Percentiles rank a stretch among this genome's conserved stretches.
phyloP scores from a whole-genome alignment of 768 basidiomycete genomes.

The Dioszegia aurantiaca region DNA sequence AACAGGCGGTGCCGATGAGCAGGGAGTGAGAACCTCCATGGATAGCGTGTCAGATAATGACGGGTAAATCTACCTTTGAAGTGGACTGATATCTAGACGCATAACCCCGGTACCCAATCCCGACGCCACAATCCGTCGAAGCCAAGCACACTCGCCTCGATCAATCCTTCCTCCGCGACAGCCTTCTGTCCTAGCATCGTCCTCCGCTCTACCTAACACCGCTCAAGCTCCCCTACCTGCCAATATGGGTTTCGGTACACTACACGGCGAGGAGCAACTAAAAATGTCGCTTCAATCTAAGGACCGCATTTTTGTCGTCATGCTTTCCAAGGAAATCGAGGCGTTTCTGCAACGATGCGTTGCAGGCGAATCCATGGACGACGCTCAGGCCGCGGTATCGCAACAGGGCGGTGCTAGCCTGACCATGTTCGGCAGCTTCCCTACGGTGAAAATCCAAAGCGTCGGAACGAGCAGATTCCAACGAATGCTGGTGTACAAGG shows the following conservation, averaged over 20 bases:
- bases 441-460: conserved; percentile 19
- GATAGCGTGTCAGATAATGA: conserved; percentile 12
- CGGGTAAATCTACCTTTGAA: not conserved
- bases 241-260: conserved; percentile 30
- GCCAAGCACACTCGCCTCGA: not conserved
- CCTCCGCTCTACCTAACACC: not conserved
- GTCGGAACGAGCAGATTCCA: conserved; percentile 38
- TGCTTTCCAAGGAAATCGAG: conserved; percentile 40
- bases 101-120: conserved; percentile 13
- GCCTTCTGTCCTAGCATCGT: conserved; percentile 2
- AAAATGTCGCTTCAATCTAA: conserved; percentile 30
- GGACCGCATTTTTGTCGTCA: conserved; percentile 42
- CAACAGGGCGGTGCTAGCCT: not conserved
- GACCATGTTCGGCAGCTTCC: conserved; percentile 6
- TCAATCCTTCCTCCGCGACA: conserved; percentile 3
- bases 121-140: conserved; percentile 3
- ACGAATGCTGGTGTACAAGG: conserved; percentile 46
- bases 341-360: conserved; percentile 23
- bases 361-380: conserved; percentile 5
- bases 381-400: conserved; percentile 8
- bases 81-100: not conserved
- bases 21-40: not conserved
- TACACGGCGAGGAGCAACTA: conserved; percentile 37
- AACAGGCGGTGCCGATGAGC: not conserved
- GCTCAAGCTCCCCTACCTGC: conserved; percentile 14